These are phyloP conservation scores for Lecanosticta acicola DNA, from an alignment of 2,329 filamentous ascomycete genomes.

Conservation along the genomic window DNA sequence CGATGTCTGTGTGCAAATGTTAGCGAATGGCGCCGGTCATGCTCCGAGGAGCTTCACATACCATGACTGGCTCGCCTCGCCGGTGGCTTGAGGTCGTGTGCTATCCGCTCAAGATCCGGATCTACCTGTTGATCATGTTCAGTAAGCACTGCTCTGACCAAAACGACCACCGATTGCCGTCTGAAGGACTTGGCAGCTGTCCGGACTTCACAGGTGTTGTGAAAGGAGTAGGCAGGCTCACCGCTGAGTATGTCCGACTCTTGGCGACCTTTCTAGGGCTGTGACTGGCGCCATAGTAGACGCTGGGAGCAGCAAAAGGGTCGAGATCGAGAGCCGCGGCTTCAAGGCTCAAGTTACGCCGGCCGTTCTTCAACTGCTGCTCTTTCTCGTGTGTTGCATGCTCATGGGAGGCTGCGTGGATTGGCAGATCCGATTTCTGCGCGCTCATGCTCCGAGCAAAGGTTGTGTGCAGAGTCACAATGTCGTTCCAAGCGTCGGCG, in stretches of 20 bases:
- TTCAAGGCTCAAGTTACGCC: conserved; percentile 13
- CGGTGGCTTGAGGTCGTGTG: conserved; percentile 18
- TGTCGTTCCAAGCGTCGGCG: background rate
- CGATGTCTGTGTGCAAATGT: conserved; percentile 58
- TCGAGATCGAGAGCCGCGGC: conserved; percentile 44
- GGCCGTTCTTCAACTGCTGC: conserved; percentile 6
- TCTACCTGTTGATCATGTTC: conserved; percentile 20
- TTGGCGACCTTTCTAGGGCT: conserved; percentile 44
- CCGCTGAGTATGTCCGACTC: conserved; percentile 51
- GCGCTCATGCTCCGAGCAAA: conserved; percentile 32
- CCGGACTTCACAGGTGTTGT: no score
- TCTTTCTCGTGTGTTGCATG: background rate
- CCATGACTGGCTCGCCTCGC: conserved; percentile 30
- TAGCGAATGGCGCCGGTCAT: conserved; percentile 1
- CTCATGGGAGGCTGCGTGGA: conserved; percentile 14
- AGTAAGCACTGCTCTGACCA: background rate
- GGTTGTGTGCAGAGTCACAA: background rate
- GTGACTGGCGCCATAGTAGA: conserved; percentile 55
- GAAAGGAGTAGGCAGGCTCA: conserved; percentile 33
- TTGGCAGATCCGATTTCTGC: conserved; percentile 29
- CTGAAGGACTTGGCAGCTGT: no score
- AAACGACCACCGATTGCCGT: no score
- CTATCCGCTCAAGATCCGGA: conserved; percentile 15
- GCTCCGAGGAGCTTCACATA: no score
- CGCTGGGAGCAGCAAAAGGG: conserved; percentile 52